Evolutionary conservation across 768 basidiomycete species (phyloP).

Genomic region (Trametes gibbosa): DNA sequence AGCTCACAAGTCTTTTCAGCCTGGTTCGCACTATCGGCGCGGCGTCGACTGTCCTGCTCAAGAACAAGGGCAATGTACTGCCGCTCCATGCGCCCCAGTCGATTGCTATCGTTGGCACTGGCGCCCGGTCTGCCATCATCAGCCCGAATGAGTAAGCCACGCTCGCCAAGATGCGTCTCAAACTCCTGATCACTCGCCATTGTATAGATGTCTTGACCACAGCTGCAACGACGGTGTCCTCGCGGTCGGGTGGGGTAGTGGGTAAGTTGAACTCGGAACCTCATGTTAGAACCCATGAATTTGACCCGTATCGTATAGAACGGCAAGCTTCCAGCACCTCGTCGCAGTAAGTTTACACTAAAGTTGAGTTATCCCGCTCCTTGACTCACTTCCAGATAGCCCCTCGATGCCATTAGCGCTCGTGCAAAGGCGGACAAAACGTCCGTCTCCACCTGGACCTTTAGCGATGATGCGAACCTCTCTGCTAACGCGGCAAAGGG

Average conservation of each 20-base stretch:
- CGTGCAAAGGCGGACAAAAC: conserved; percentile 36
- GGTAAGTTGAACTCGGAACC: conserved; percentile 9
- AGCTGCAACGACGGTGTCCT: conserved; percentile 62
- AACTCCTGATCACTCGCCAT: neutral
- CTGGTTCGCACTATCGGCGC: conserved; percentile 46
- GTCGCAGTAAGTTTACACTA: conserved; percentile 34
- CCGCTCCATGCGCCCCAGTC: conserved; percentile 46
- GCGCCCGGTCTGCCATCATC: conserved; percentile 48
- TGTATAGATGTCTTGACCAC: conserved; percentile 46
- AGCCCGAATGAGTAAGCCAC: conserved; percentile 53
- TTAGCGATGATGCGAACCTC: conserved; percentile 48
- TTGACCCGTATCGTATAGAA: conserved; percentile 30
- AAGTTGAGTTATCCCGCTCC: neutral
- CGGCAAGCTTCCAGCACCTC: conserved; percentile 51
- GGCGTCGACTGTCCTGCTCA: conserved; percentile 61
- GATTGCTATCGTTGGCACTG: conserved; percentile 53
- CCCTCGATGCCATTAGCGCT: conserved; percentile 41
- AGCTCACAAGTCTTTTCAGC: neutral
- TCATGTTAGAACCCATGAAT: neutral
- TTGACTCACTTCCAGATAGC: conserved; percentile 18
- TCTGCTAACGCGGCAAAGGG: conserved; percentile 45
- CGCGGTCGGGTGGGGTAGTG: conserved; percentile 52
- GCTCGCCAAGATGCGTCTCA: neutral
- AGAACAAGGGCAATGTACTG: conserved; percentile 48
- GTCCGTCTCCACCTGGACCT: conserved; percentile 41